Evolutionary conservation across 139 green algal genomes (phyloP).

Genomic region (Tetraselmis striata): DNA sequence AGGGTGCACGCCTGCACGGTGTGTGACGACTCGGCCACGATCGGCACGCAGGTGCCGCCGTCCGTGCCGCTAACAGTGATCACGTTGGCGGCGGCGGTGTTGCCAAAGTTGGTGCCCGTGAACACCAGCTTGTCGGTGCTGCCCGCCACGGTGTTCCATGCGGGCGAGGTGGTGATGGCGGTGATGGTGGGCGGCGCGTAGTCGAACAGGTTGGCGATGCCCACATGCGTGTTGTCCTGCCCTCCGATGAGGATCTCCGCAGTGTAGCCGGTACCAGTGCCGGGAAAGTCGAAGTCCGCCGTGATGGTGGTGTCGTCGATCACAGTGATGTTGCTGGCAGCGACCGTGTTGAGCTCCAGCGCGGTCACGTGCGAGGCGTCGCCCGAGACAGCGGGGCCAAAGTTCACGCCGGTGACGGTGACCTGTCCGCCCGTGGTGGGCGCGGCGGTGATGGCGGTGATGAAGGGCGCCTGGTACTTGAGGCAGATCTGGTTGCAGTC

Average conservation of each 20-base stretch:
- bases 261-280: neutral
- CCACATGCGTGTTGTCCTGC: neutral
- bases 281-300: neutral
- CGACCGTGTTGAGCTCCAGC: neutral
- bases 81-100: neutral
- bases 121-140: constrained; percentile 4
- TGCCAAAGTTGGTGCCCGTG: neutral
- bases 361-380: neutral
- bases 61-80: neutral
- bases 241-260: neutral
- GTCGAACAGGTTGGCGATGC: constrained; percentile 1
- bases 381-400: constrained; percentile 1
- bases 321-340: neutral
- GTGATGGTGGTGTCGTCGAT: neutral
- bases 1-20: neutral
- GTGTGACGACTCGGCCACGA: neutral
- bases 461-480: constrained; percentile 2
- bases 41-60: neutral
- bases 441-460: constrained; percentile 2
- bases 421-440: constrained; percentile 11
- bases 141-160: neutral
- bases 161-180: neutral
- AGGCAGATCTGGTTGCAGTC: neutral
- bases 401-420: constrained; percentile 11
- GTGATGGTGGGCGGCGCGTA: neutral